These are phyloP conservation scores for Orbilia brochopaga DNA, from an alignment of 2,329 filamentous ascomycete species.

Conservation along the genomic window DNA sequence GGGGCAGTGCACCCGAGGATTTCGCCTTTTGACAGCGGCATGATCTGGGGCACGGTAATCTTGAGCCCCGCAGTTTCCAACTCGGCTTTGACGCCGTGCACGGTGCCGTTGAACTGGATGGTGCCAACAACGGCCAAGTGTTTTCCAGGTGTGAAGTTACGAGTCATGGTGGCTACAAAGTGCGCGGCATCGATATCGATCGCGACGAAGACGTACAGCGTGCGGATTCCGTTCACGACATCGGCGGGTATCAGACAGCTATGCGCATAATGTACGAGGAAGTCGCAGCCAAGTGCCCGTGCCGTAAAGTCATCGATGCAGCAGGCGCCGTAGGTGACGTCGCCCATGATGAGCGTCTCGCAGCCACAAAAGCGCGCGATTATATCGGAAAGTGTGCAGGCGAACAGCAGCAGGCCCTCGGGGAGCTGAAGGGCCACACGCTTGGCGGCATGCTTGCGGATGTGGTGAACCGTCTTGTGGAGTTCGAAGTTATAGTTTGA, in stretches of 20 bases:
- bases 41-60: conserved; percentile 87
- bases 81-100: conserved; percentile 79
- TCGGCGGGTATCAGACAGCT: conserved; percentile 95
- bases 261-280: conserved; percentile 96
- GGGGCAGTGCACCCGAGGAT: conserved; percentile 97
- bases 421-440: conserved; percentile 95
- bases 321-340: conserved; percentile 97
- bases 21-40: conserved; percentile 90
- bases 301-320: conserved; percentile 99
- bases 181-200: conserved; percentile 94
- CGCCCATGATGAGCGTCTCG: conserved; percentile 97
- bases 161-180: conserved; percentile 81
- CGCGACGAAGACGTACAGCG: conserved; percentile 96
- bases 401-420: conserved; percentile 91
- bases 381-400: conserved; percentile 96
- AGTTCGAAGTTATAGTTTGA: conserved; percentile 99
- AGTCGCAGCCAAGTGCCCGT: conserved; percentile 86
- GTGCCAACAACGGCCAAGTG: conserved; percentile 93
- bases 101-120: conserved; percentile 97
- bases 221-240: conserved; percentile 88
- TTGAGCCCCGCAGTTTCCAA: conserved; percentile 76
- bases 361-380: conserved; percentile 90
- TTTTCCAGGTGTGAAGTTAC: conserved; percentile 84
- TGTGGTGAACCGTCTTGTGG: conserved; percentile 94
- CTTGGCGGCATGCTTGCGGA: conserved; percentile 78